Base-by-base conservation (phyloP, 73 alveolate species). In the Symbiodinium natans region DNA sequence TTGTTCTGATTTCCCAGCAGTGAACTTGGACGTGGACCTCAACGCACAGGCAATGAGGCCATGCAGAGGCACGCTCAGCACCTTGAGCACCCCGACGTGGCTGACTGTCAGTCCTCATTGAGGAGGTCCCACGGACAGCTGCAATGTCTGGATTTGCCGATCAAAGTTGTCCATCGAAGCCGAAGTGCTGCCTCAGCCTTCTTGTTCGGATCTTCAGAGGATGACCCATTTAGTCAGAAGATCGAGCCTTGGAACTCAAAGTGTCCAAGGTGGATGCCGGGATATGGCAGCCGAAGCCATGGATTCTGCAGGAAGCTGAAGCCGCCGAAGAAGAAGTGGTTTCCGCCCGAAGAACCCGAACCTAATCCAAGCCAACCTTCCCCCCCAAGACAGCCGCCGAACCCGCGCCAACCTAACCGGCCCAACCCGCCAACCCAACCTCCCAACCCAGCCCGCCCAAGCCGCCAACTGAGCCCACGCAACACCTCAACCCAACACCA, bases 231-330 rank as follows among this genome's bases (percentile, higher is more conserved):
- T 54, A 68, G 97, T 34, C 82, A 90, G 38, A 83, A 68, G 41
- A 38, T 90, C 39, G 52, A 90, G 31, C 87, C 48, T 9, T 90
- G 87, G 87, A 34, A 42, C 27, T 41, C 97, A 1, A 42, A 36
- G 89, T 90, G 97, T 73, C 97, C 97, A 9, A 38, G 75, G 19
- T 90, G 83, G 43, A 19, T 90, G 88, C 97, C 97, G 41, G 87
- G 88, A 21, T 41, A 42, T 10, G 52, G 36, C 56, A 68, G 80
- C 6, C 43, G 54, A 23, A 90, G n/a, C 10, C 86, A 90, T 31
- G 97, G 97, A 17, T 90, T 90, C 80, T 90, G 97, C 88, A 11
- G 54, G 39, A 90, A 90, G 56, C n/a, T 90, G 29, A 29, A 71
- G 52, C 87, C 75, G 15, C 75, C 31, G 54, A 68, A 68, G 34